These are phyloP conservation scores for Daphne laureola DNA, from an alignment of 441 rosid species.

Conservation along the genomic window DNA sequence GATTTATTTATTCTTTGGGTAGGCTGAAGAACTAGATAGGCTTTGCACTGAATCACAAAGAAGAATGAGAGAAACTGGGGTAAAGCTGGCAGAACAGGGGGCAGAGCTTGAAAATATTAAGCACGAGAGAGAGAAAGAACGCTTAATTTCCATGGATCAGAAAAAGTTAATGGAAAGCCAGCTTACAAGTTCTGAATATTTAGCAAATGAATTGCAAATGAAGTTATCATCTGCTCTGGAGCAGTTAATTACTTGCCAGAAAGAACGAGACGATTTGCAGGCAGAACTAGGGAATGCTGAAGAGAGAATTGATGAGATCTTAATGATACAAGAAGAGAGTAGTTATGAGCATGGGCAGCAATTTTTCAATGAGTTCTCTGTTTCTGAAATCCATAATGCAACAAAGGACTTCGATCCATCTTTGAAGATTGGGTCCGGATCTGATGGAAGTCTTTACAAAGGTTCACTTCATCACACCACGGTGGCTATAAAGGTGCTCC, in stretches of 20 bases:
- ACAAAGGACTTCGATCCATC: conserved; percentile 29
- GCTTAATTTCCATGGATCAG: conserved; percentile 27
- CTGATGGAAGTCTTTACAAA: conserved; percentile 31
- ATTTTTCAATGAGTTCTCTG: conserved; percentile 26
- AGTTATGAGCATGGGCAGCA: conserved; percentile 15
- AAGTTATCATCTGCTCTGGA: conserved; percentile 28
- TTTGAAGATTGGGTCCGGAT: conserved; percentile 39
- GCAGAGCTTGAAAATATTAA: conserved; percentile 28
- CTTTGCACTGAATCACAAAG: conserved; percentile 31
- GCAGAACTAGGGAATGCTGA: conserved; percentile 34
- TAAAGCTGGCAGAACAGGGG: conserved; percentile 24
- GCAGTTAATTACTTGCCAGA: conserved; percentile 24
- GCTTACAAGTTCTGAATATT: conserved; percentile 21
- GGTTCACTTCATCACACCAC: conserved; percentile 30
- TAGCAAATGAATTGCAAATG: conserved; percentile 24
- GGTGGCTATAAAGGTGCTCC: conserved; percentile 37
- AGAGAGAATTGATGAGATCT: conserved; percentile 31
- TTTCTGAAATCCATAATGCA: conserved; percentile 39
- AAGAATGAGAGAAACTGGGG: conserved; percentile 37
- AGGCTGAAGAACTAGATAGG: conserved; percentile 38
- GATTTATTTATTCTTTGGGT: neutral
- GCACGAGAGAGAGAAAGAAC: conserved; percentile 39
- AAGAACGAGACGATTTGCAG: conserved; percentile 33
- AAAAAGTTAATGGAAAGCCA: conserved; percentile 23
- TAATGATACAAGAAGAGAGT: conserved; percentile 19